Evolutionary conservation across 2,329 filamentous ascomycete species (phyloP), one percentile per base, ranked within the genome.

Genomic region (Tolypocladium amazonense): DNA sequence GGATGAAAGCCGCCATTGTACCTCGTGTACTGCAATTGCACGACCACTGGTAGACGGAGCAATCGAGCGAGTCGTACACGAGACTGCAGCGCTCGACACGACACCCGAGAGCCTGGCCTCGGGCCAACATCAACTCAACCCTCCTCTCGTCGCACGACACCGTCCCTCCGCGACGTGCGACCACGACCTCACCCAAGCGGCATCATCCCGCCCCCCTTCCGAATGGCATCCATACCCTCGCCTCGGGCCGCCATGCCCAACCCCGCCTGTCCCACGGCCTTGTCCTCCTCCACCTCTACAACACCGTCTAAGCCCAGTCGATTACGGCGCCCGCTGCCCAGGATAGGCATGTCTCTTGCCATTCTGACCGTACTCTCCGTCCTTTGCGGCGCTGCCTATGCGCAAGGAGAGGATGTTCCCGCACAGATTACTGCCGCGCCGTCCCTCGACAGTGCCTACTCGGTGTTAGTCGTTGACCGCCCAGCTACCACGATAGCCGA

Each of bases 341-440:
- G 56, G 25, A 15, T 60, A n/a, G 58, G 43, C n/a, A 54, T 60
- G 54, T 45, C 62, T 15, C 23, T 59, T 23, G 53, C 59, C 11
- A 43, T 59, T 12, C 33, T 63, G 27, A 58, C 47, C 25, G 25
- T 59, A 18, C 38, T 63, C 41, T 60, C 59, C 12, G 57, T 56
- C 9, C 20, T 62, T 11, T 56, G 54, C 41, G 59, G 59, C 54
- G 45, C 59, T 5, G 57, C 56, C 12, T 53, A 54, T 14, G 59
- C 59, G 30, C 59, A 56, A 20, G 41, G 38, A 43, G 43, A 61
- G 20, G 58, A 58, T 35, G 30, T 41, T 11, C 38, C 58, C n/a
- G 57, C 60, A 27, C 60, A 60, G 20, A 55, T 61, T 39, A 60
- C 60, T 14, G 33, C 58, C 6, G n/a, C 58, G n/a, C 39, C 57